A percentile compares a stretch with the other conserved stretches of the same genome.
Conservation (phyloP, 2,329 filamentous ascomycete genomes). For the Akanthomyces lecanii region DNA sequence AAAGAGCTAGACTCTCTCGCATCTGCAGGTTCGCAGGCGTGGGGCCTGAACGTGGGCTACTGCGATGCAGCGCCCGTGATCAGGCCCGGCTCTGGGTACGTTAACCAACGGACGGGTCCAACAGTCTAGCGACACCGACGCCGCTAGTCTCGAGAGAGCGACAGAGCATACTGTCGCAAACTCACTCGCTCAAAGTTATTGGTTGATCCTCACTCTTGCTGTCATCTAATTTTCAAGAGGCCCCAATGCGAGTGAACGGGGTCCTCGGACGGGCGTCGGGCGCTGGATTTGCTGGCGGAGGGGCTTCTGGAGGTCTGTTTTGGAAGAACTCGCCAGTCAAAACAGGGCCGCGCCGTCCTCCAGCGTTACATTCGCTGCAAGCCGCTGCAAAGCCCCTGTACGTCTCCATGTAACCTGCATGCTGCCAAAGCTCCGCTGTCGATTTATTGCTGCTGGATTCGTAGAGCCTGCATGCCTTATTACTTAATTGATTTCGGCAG, state of each 20-base stretch:
- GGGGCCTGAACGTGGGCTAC: constrained; percentile 2
- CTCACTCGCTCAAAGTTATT: neutral
- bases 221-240: too few species aligned
- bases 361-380: constrained; percentile 12
- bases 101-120: constrained; percentile 13
- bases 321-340: neutral
- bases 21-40: constrained; percentile 14
- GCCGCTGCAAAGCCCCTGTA: constrained; percentile 8
- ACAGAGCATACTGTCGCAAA: too few species aligned
- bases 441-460: constrained; percentile 1
- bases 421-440: constrained; percentile 1
- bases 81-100: neutral
- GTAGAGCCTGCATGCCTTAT: neutral
- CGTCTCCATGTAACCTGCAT: constrained; percentile 3
- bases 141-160: neutral
- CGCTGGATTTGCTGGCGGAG: neutral
- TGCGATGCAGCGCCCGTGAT: constrained; percentile 3
- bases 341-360: neutral
- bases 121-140: neutral
- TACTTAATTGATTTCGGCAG: neutral
- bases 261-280: neutral
- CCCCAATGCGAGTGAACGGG: too few species aligned
- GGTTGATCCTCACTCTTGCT: too few species aligned
- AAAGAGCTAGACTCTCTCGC: neutral
- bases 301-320: neutral